phyloP scores from a whole-genome alignment of 108 stramenopile genomes.

The Cylindrotheca closterium region DNA sequence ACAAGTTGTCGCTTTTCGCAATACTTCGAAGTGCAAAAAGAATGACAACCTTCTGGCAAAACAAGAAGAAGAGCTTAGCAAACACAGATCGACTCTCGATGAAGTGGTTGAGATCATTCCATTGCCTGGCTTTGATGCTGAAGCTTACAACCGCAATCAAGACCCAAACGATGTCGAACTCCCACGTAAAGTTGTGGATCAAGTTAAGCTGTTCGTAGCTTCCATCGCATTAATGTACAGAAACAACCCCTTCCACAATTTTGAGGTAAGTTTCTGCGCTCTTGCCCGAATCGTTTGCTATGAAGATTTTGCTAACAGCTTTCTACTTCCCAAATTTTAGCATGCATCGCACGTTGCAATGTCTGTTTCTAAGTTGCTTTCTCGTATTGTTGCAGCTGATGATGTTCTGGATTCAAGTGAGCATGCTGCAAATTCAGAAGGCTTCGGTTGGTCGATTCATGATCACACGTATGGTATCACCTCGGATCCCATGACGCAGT shows the following conservation, averaged over 20 bases:
- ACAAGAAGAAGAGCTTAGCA: constrained; percentile 5
- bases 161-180: constrained; percentile 15
- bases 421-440: too few species aligned
- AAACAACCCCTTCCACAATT: constrained; percentile 42
- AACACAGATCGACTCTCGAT: constrained; percentile 6
- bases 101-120: constrained; percentile 19
- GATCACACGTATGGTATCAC: too few species aligned
- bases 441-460: too few species aligned
- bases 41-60: constrained; percentile 1
- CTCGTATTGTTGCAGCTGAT: too few species aligned
- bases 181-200: constrained; percentile 11
- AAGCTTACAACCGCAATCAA: constrained; percentile 9
- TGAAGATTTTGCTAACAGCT: too few species aligned
- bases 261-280: constrained; percentile 36
- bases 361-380: too few species aligned
- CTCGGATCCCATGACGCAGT: too few species aligned
- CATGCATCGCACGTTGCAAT: too few species aligned
- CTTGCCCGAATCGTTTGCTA: too few species aligned
- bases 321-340: too few species aligned
- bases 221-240: constrained; percentile 33
- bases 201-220: constrained; percentile 35
- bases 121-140: constrained; percentile 8
- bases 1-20: constrained; percentile 18
- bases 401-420: too few species aligned
- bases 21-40: neutral